Evolutionary conservation across 805 yeast genomes (phyloP).

Genomic region (Barnettozyma botsteinii): DNA sequence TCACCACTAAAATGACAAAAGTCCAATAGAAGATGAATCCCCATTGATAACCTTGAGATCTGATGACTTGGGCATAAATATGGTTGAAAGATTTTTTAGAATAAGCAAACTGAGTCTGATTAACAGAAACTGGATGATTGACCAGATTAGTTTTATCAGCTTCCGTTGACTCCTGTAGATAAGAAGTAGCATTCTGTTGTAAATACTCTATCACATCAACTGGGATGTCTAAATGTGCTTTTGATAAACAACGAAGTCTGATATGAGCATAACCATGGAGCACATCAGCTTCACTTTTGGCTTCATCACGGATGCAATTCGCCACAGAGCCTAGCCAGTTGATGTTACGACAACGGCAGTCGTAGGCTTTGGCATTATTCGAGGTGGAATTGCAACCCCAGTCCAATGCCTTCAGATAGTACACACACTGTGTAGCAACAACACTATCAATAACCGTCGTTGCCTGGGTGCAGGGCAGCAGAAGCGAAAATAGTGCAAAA

Average conservation of each 20-base stretch:
- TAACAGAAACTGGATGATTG: slow-evolving; percentile 30
- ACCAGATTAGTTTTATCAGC: slow-evolving; percentile 23
- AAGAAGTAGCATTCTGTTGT: slow-evolving; percentile 32
- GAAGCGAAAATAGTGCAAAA: not conserved
- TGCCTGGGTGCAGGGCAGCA: slow-evolving; percentile 6
- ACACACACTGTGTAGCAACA: slow-evolving; percentile 37
- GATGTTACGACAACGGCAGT: slow-evolving; percentile 36
- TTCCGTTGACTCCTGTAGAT: slow-evolving; percentile 27
- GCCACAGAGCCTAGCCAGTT: slow-evolving; percentile 42
- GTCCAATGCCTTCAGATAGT: slow-evolving; percentile 33
- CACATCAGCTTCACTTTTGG: slow-evolving; percentile 19
- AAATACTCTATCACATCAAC: slow-evolving; percentile 29
- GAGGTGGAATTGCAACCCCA: slow-evolving; percentile 39
- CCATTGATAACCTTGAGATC: slow-evolving; percentile 41
- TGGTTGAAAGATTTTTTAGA: slow-evolving; percentile 33
- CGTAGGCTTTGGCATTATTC: slow-evolving; percentile 29
- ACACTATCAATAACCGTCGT: slow-evolving; percentile 31
- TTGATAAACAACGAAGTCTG: slow-evolving; percentile 30
- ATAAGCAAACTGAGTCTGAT: slow-evolving; percentile 28
- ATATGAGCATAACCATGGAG: slow-evolving; percentile 38
- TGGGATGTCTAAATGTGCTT: slow-evolving; percentile 31
- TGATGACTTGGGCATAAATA: slow-evolving; percentile 31
- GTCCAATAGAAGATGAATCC: slow-evolving; percentile 40
- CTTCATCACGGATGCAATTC: slow-evolving; percentile 33
- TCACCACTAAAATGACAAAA: slow-evolving; percentile 27